Evolutionary conservation across 345 rosid species (phyloP), one percentile per base, ranked within the genome.

Genomic region (Acer yangbiense): DNA sequence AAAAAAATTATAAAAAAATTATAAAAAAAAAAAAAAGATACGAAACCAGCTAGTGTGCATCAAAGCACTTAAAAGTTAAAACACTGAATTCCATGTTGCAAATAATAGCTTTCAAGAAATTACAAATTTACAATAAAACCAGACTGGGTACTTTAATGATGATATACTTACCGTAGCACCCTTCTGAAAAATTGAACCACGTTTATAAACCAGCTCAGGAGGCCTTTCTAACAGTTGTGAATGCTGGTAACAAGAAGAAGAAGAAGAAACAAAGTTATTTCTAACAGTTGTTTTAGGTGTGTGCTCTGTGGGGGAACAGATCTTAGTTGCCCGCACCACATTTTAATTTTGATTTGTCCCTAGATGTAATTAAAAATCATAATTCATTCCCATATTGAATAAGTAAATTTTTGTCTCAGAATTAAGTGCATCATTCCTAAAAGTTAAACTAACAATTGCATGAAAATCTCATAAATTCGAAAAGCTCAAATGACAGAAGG

Each of bases 151-250:
- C 18, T 63, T 44, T 3, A 54, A 43, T 63, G 27, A 69, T 13
- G 2, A 78, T 4, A 77, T 62, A 89, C 97, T 92, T 90, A 96
- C 99, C 71, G 77, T 43, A 80, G 87, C 89, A 79, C 75, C 84
- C 87, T 91, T 92, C 83, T 92, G 98, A 77, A 86, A 82, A 79
- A 88, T 89, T 29, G 87, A 79, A 72, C 94, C 93, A 64, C 97
- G 95, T 82, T 85, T 94, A 82, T 74, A 85, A 72, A 88, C 83
- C 82, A 96, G 85, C 54, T 87, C 89, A 81, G 98, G 99, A 74
- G 93, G 94, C 86, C 95, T 88, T 83, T 94, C 97, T 65, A 91
- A 68, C 64, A 96, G 98, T 61, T 84, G 86, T 70, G 72, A 77
- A 85, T 96, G 99, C 99, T 96, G 94, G 77, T 57, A 62, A 69